Evolutionary conservation across 2,329 filamentous ascomycete genomes (phyloP).

Genomic region (Emmonsia crescens): DNA sequence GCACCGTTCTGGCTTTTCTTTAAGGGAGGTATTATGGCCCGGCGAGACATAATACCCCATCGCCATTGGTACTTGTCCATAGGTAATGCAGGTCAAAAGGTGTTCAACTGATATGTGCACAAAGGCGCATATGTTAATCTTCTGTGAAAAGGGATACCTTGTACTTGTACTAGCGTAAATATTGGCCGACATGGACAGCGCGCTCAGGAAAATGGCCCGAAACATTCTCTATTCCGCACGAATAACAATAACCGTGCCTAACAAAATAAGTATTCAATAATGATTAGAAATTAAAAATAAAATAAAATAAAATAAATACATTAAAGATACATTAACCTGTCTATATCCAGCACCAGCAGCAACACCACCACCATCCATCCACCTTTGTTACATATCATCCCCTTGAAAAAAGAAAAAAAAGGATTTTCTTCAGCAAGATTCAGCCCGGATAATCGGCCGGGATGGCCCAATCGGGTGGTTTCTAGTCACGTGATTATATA

Average conservation of each 20-base stretch:
- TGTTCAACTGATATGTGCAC: neutral
- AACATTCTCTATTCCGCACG: no score
- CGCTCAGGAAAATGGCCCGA: neutral
- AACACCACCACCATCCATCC: no score
- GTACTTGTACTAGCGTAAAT: neutral
- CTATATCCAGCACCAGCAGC: no score
- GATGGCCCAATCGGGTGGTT: neutral
- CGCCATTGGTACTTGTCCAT: neutral
- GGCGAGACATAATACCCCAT: neutral
- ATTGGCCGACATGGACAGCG: neutral
- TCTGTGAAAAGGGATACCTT: neutral
- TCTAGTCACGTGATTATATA: neutral
- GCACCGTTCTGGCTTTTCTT: neutral
- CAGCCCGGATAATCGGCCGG: neutral
- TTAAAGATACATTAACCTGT: no score
- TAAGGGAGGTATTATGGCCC: neutral
- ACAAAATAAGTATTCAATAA: neutral
- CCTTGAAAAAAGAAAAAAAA: neutral
- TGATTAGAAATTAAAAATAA: neutral
- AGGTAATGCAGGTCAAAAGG: neutral
- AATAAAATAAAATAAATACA: neutral
- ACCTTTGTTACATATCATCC: no score
- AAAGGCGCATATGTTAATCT: neutral
- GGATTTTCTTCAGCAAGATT: neutral
- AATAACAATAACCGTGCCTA: neutral